Base-by-base conservation (phyloP, 768 basidiomycete species). In the Lactarius sp. region DNA sequence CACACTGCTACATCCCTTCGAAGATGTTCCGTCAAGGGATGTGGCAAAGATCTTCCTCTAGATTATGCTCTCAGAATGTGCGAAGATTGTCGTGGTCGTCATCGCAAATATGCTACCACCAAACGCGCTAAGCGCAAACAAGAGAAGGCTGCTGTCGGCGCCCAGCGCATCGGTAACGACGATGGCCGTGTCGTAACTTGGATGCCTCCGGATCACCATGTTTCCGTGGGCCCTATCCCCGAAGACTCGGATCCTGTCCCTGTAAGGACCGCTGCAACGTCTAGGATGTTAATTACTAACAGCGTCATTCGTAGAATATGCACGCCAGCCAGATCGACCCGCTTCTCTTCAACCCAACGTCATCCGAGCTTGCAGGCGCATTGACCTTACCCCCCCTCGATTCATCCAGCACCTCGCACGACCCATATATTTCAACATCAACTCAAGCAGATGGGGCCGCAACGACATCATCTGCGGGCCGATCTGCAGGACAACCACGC, bases 331-430 rank as follows among this genome's bases (percentile, higher is more conserved):
- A 61, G 31, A 69, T 77, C 41, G 73, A 77, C 50, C 74, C 75
- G 1, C 70, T 73, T 9, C 71, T 74, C 9, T 73, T 75, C 42
- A 70, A 71, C 14, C 71, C 70, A 27, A 71, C 74, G 8, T 77
- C 74, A 64, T 82, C 81, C 1, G 79, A 80, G 67, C 73, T 83
- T 7, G 81, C 81, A 2, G 77, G 80, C 53, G 82, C 82, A 5
- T 70, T 83, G 65, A 78, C 77, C 2, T 67, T 79, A 33, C 76
- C 79, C 36, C 67, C 50, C 54, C 66, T 59, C 46, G 66, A 51
- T 44, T 59, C 60, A 65, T 68, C 13, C 44, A 37, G 8, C 42
- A 54, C 60, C 31, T 3, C 34, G 16, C 49, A 56, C 18, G 59
- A 46, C 12, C 18, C 54, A 36, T 59, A 41, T 42, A 55, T n/a